Base-by-base conservation (phyloP, 2,329 filamentous ascomycete species). In the Diaporthe vexans region DNA sequence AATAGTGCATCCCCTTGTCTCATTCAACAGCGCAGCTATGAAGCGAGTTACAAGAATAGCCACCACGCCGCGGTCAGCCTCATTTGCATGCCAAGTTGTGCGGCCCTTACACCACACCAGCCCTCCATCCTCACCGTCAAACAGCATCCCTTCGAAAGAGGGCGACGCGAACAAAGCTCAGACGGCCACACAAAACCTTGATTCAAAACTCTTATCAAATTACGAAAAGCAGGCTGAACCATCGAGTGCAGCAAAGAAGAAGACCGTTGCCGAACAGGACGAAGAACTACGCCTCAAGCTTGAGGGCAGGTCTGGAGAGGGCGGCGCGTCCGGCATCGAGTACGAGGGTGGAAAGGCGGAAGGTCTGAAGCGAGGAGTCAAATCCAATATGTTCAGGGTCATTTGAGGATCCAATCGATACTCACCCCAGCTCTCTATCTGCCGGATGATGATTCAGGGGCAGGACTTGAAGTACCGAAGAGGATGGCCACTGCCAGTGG, bases 301-400 rank as follows among this genome's bases (percentile, higher is more conserved):
- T 78, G 91, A 93, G 77, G 90, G 88, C 15, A 85, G 92, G 40
- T 88, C 92, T 0, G 93, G 94, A 0, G 93, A 92, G 56, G 93
- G 93, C 5, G 93, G 94, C 11, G 89, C 88, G 35, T 86, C 92
- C 4, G 94, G 93, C 0, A 84, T 95, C 6, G 93, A 95, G 81
- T 92, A 94, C 75, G 94, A 95, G 81, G 88, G 94, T 78, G 94
- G 94, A 0, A 88, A 92, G 80, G 90, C 94, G 0, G 91, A 91
- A 8, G 87, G 91, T 0, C 92, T 95, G 88, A 95, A 94, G 83
- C 86, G 93, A 67, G 88, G 91, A 48, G 94, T 95, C 15, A 91
- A 88, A 81, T 90, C 92, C 70, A 95, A 95, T 78, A 95, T 95
- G 93, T 95, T 95, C 81, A 86, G 93, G 21, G 89, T 93, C 75